These are phyloP conservation scores for Pseudonectria foliicola DNA, from an alignment of 2,329 filamentous ascomycete genomes.

Conservation along the genomic window DNA sequence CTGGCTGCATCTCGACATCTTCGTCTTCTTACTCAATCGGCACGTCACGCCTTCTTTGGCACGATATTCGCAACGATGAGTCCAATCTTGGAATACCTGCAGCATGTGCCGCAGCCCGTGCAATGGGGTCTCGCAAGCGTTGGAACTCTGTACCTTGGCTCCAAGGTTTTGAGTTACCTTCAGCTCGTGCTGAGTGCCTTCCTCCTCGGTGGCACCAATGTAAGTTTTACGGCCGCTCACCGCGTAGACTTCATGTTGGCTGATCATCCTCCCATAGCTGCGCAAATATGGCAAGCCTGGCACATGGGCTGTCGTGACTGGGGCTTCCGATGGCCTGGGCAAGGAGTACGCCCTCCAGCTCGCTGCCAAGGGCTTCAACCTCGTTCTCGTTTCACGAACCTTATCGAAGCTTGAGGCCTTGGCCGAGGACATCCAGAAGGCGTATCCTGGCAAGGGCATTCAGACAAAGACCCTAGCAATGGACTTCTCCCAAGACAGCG, in stretches of 20 bases:
- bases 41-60: too few species aligned
- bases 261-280: conserved; percentile 47
- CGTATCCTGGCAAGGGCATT: conserved; percentile 54
- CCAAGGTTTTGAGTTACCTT: conserved; percentile 50
- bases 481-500: conserved; percentile 79
- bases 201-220: conserved; percentile 56
- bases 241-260: background rate
- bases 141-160: conserved; percentile 52
- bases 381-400: conserved; percentile 93
- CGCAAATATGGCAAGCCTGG: conserved; percentile 85
- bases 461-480: conserved; percentile 77
- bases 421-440: conserved; percentile 64
- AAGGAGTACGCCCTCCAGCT: conserved; percentile 94
- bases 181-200: conserved; percentile 61
- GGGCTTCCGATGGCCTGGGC: conserved; percentile 91
- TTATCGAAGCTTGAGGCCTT: conserved; percentile 79
- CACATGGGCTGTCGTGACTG: conserved; percentile 90
- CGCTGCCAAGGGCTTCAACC: conserved; percentile 85
- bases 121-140: conserved; percentile 43
- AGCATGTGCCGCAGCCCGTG: conserved; percentile 35
- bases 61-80: conserved; percentile 18
- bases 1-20: background rate
- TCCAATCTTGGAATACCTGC: conserved; percentile 17
- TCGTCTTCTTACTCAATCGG: background rate
- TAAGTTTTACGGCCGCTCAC: conserved; percentile 28